Percentiles rank a stretch among this genome's conserved stretches.
Conservation (phyloP, 129 eudicot species). For the Flaveria brownii region DNA sequence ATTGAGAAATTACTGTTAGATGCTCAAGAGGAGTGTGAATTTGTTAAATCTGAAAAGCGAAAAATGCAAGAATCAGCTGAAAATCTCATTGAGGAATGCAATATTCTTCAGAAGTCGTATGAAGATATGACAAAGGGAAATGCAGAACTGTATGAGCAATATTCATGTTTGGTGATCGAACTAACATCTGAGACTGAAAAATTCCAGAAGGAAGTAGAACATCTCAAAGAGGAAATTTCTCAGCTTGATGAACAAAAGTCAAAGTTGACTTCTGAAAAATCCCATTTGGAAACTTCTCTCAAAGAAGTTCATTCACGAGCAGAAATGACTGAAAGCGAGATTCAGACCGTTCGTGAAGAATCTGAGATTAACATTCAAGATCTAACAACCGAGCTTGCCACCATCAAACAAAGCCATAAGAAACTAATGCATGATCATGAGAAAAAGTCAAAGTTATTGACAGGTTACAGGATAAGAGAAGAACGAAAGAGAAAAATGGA, state of each 20-base stretch:
- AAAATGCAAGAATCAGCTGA: constrained; percentile 51
- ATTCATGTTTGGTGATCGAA: constrained; percentile 43
- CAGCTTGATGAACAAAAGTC: constrained; percentile 48
- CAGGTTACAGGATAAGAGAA: constrained; percentile 55
- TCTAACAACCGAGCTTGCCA: constrained; percentile 42
- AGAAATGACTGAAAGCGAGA: constrained; percentile 39
- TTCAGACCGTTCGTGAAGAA: constrained; percentile 38
- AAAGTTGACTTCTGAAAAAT: constrained; percentile 42
- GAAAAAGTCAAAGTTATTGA: constrained; percentile 45
- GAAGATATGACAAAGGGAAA: constrained; percentile 53
- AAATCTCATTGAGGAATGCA: constrained; percentile 46
- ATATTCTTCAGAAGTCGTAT: constrained; percentile 45
- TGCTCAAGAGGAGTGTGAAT: constrained; percentile 55
- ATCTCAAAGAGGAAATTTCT: constrained; percentile 44
- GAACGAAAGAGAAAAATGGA: constrained; percentile 53
- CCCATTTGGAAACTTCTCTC: constrained; percentile 49
- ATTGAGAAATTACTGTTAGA: constrained; percentile 29
- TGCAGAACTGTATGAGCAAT: constrained; percentile 41
- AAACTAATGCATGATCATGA: constrained; percentile 46
- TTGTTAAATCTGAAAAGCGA: constrained; percentile 44
- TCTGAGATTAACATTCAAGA: constrained; percentile 45
- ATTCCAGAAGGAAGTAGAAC: constrained; percentile 49
- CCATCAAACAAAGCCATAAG: constrained; percentile 38
- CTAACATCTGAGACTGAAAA: constrained; percentile 48
- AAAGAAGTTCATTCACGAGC: constrained; percentile 38